phyloP scores from a whole-genome alignment of 2,329 filamentous ascomycete genomes.

The Mariannaea elegans region DNA sequence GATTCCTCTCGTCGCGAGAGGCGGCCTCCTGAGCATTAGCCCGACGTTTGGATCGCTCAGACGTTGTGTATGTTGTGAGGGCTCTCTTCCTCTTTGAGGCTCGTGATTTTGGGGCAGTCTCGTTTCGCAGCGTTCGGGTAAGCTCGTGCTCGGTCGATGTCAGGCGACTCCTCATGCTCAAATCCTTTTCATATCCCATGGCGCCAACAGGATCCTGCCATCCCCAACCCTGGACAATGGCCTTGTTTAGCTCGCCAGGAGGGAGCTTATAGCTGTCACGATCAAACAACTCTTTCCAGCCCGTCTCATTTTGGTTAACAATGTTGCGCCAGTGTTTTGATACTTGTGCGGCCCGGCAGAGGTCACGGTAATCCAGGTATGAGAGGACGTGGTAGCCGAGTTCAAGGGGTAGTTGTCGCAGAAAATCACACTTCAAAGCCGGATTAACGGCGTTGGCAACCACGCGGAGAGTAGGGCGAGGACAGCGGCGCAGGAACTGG shows the following conservation, averaged over 20 bases:
- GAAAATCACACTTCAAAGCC: constrained; percentile 92
- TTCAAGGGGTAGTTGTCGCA: constrained; percentile 84
- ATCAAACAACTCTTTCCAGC: constrained; percentile 94
- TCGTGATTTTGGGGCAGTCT: constrained; percentile 55
- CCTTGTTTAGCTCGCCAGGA: constrained; percentile 82
- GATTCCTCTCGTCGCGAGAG: constrained; percentile 52
- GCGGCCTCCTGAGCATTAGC: constrained; percentile 58
- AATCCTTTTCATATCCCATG: constrained; percentile 81
- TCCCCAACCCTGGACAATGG: constrained; percentile 92
- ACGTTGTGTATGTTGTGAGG: constrained; percentile 53
- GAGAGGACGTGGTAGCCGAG: constrained; percentile 87
- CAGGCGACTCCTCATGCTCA: constrained; percentile 68
- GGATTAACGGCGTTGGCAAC: constrained; percentile 93
- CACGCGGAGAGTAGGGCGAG: constrained; percentile 87
- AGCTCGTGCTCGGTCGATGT: constrained; percentile 64
- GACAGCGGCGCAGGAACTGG: constrained; percentile 87
- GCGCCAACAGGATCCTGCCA: constrained; percentile 88
- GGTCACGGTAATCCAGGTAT: constrained; percentile 84
- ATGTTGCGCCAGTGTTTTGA: constrained; percentile 94
- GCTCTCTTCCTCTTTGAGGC: constrained; percentile 66
- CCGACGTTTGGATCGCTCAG: constrained; percentile 64
- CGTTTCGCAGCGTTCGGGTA: constrained; percentile 52
- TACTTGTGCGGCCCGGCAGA: constrained; percentile 91
- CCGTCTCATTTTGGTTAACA: constrained; percentile 90
- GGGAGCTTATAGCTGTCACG: constrained; percentile 82